Evolutionary conservation across 805 yeast species (phyloP).

Genomic region (Sungouiozyma ichnusensis): DNA sequence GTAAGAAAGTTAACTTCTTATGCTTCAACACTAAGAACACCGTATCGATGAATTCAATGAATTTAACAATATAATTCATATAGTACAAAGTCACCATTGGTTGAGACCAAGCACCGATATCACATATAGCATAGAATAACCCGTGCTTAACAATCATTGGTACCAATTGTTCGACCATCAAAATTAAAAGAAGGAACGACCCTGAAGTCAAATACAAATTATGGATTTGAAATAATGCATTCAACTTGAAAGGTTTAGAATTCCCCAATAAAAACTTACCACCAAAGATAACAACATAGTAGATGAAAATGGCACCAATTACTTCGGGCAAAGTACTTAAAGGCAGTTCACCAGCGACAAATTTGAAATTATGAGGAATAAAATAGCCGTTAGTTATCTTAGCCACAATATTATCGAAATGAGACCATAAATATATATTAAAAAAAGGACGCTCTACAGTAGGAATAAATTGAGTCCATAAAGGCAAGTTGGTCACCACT

Average conservation of each 20-base stretch:
- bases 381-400: slow-evolving; percentile 18
- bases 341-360: slow-evolving; percentile 54
- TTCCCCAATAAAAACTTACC: slow-evolving; percentile 58
- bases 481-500: slow-evolving; percentile 14
- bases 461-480: slow-evolving; percentile 16
- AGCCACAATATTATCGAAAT: slow-evolving; percentile 18
- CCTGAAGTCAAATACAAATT: slow-evolving; percentile 63
- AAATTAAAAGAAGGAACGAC: slow-evolving; percentile 54
- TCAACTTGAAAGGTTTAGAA: slow-evolving; percentile 61
- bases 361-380: slow-evolving; percentile 44
- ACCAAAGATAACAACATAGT: slow-evolving; percentile 76
- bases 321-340: slow-evolving; percentile 57
- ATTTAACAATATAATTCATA: slow-evolving; percentile 84
- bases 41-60: slow-evolving; percentile 81
- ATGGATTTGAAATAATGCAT: slow-evolving; percentile 72
- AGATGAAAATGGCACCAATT: slow-evolving; percentile 46
- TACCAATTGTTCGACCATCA: slow-evolving; percentile 73
- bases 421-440: slow-evolving; percentile 25
- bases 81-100: slow-evolving; percentile 78
- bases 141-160: slow-evolving; percentile 74
- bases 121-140: slow-evolving; percentile 73
- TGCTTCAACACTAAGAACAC: slow-evolving; percentile 81
- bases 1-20: slow-evolving; percentile 85
- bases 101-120: slow-evolving; percentile 69
- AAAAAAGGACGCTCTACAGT: slow-evolving; percentile 28